Evolutionary conservation across 1,139 yeast genomes (phyloP), one percentile per base, ranked within the genome.

Genomic region (Waltiozyma sp.): DNA sequence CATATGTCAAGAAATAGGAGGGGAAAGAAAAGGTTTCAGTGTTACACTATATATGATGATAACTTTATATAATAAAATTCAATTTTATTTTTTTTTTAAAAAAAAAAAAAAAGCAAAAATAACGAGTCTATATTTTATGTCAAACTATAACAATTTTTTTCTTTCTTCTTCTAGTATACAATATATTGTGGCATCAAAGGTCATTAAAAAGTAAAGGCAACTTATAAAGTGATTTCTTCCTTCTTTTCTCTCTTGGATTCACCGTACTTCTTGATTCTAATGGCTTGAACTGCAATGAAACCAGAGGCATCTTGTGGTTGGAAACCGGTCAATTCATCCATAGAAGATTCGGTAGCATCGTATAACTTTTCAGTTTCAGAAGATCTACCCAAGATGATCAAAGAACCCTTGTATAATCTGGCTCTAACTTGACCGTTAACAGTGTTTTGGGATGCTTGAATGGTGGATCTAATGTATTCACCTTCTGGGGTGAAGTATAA

Each of bases 281-380:
- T 91, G 51, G 97, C 85, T 75, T 91, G 96, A 55, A 91, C 95
- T 56, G 96, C 88, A 68, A 91, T 91, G 77, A 91, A 91, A 46
- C 98, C 98, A 50, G 94, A 73, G 50, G 98, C 87, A 65, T 91
- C 97, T 64, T 85, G 89, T 49, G 98, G 98, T 58, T 87, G 82
- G 75, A 91, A 91, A 47, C 96, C 98, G 47, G 97, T 89, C 61
- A 91, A 80, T 70, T 91, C 97, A 68, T 91, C 98, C 98, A 91
- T 91, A 18, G 97, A 89, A 21, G 97, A 88, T 66, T 89, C 96
- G 48, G 96, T 87, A 53, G 95, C 96, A 65, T 91, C 97, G 66
- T 91, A 91, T 58, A 91, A 77, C 71, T 88, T 89, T 70, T 89
- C 97, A 49, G 97, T 87, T 51, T 81, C 82, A 24, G 96, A 87